These are phyloP conservation scores for Ligustrum vulgare DNA, from an alignment of 257 asterid genomes.

Conservation along the genomic window DNA sequence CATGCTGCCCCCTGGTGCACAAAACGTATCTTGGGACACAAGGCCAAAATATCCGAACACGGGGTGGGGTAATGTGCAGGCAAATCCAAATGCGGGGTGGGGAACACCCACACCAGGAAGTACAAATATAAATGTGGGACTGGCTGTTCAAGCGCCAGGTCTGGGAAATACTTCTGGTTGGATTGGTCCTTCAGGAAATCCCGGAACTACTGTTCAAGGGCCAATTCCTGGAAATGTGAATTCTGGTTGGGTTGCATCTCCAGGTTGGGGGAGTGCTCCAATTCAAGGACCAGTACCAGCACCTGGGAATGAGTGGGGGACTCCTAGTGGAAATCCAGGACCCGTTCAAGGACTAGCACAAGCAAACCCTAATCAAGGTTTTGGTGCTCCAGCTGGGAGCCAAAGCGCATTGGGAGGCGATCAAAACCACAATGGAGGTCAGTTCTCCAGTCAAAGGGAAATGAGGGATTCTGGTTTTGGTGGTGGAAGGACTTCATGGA, in stretches of 20 bases:
- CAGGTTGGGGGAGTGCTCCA: constrained; percentile 48
- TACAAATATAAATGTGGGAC: constrained; percentile 54
- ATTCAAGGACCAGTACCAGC: constrained; percentile 37
- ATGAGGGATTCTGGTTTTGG: constrained; percentile 27
- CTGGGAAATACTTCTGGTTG: constrained; percentile 54
- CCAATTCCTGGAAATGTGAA: constrained; percentile 42
- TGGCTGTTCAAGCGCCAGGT: constrained; percentile 42
- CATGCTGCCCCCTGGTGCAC: constrained; percentile 48
- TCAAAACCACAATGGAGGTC: constrained; percentile 48
- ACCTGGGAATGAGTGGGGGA: constrained; percentile 51
- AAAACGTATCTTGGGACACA: constrained; percentile 49
- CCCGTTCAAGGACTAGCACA: constrained; percentile 41
- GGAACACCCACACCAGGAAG: constrained; percentile 46
- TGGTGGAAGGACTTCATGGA: constrained; percentile 60
- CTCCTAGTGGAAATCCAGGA: constrained; percentile 46
- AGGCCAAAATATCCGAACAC: constrained; percentile 45
- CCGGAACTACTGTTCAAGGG: constrained; percentile 35
- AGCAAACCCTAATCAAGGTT: constrained; percentile 59
- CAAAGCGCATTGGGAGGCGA: constrained; percentile 56
- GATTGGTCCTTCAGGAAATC: constrained; percentile 49
- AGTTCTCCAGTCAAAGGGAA: constrained; percentile 39
- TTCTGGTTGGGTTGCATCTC: constrained; percentile 58
- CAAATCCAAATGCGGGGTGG: constrained; percentile 74
- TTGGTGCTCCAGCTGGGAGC: constrained; percentile 46
- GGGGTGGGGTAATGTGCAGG: constrained; percentile 63